Evolutionary conservation across 768 basidiomycete genomes (phyloP).

Genomic region (Chiua virens): DNA sequence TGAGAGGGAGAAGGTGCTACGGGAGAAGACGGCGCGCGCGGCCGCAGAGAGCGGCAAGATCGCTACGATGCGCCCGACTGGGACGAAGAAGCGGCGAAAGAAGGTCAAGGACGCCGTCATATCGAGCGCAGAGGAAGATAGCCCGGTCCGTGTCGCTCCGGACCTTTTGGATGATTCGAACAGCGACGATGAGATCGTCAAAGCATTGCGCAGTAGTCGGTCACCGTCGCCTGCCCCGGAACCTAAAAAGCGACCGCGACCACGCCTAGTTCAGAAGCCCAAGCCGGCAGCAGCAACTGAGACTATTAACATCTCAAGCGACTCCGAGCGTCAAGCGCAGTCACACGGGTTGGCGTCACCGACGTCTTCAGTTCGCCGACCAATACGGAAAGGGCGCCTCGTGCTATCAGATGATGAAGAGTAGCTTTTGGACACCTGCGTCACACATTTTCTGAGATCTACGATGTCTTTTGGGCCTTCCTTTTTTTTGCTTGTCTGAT

Average conservation of each 20-base stretch:
- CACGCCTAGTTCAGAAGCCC: constrained; percentile 43
- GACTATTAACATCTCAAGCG: constrained; percentile 23
- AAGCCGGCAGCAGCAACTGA: not conserved
- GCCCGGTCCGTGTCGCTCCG: constrained; percentile 9
- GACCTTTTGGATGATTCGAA: constrained; percentile 19
- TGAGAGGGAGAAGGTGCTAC: constrained; percentile 63
- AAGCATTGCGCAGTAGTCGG: constrained; percentile 22
- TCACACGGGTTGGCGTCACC: not conserved
- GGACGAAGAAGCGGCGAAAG: constrained; percentile 59
- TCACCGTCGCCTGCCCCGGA: constrained; percentile 21
- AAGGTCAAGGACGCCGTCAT: constrained; percentile 45
- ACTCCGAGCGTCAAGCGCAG: constrained; percentile 14
- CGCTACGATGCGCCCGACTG: constrained; percentile 44
- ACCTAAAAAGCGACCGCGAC: constrained; percentile 32
- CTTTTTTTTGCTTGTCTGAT: constrained; percentile 5
- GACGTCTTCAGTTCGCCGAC: constrained; percentile 11
- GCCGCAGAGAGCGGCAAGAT: constrained; percentile 45
- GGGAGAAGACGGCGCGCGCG: constrained; percentile 51
- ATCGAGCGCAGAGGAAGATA: constrained; percentile 37
- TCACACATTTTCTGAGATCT: constrained; percentile 8
- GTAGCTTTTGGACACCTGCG: constrained; percentile 17
- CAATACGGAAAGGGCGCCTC: constrained; percentile 28
- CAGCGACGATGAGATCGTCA: constrained; percentile 28
- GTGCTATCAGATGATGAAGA: constrained; percentile 42
- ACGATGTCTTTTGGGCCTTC: not conserved